A percentile compares a stretch with the other conserved stretches of the same genome.
These are phyloP conservation scores for Casuarina cunninghamiana DNA, from an alignment of 306 rosid species.

Conservation along the genomic window DNA sequence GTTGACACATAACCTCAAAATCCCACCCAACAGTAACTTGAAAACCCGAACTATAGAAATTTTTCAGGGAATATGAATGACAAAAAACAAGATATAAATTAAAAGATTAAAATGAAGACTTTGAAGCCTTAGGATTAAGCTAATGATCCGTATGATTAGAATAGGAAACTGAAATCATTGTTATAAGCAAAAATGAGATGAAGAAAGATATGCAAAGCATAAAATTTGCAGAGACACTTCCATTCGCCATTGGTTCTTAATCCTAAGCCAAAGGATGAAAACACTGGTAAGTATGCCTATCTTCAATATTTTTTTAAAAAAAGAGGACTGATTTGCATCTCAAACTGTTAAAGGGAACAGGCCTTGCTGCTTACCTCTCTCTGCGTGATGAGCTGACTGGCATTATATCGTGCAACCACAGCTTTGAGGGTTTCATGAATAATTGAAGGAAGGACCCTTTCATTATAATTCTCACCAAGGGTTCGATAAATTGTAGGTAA, in stretches of 20 bases:
- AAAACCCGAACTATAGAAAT: not conserved
- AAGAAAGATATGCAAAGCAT: not conserved
- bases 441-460: conserved; percentile 78
- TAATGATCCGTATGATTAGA: not conserved
- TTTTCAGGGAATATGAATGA: not conserved
- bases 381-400: conserved; percentile 91
- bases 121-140: not conserved
- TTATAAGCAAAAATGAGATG: not conserved
- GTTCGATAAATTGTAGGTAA: conserved; percentile 72
- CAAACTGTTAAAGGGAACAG: not conserved
- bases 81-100: not conserved
- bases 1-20: not conserved
- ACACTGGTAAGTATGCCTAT: not conserved
- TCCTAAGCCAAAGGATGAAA: not conserved
- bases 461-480: conserved; percentile 67
- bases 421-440: conserved; percentile 84
- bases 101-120: not conserved
- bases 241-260: not conserved
- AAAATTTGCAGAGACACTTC: not conserved
- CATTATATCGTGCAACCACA: conserved; percentile 85
- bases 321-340: not conserved
- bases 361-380: conserved; percentile 60
- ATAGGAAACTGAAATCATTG: not conserved
- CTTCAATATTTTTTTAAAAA: not conserved
- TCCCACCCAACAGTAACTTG: not conserved